A percentile compares a stretch with the other conserved stretches of the same genome.
Evolutionary conservation across 768 basidiomycete species (phyloP).

Genomic region (Pleurotus eryngii): DNA sequence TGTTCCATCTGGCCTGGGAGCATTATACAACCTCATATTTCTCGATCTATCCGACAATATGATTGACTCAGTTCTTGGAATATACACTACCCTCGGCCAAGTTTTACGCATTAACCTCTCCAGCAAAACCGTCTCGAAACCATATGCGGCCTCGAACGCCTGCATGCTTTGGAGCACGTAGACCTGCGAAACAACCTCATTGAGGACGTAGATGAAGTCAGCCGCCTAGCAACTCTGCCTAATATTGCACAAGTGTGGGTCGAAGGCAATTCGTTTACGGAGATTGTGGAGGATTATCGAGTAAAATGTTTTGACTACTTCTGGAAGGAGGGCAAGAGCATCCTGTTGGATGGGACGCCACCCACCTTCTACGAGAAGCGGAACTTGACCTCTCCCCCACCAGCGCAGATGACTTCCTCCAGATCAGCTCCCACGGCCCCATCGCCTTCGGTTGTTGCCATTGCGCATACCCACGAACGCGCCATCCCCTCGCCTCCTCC

Average conservation of each 20-base stretch:
- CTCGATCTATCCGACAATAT: constrained; percentile 97
- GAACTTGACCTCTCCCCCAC: constrained; percentile 44
- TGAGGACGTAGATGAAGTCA: constrained; percentile 81
- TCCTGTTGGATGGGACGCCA: constrained; percentile 70
- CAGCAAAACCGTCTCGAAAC: constrained; percentile 92
- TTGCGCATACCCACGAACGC: constrained; percentile 35
- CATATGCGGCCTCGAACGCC: constrained; percentile 92
- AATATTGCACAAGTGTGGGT: constrained; percentile 80
- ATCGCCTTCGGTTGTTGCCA: constrained; percentile 61
- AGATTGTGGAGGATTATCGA: constrained; percentile 72
- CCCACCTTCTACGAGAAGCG: constrained; percentile 74
- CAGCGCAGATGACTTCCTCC: constrained; percentile 50
- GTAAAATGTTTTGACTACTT: constrained; percentile 82
- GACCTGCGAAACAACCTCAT: constrained; percentile 81
- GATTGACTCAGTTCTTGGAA: constrained; percentile 91
- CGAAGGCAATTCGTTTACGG: constrained; percentile 78
- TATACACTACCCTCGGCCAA: constrained; percentile 78
- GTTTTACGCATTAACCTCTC: constrained; percentile 78
- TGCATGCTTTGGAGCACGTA: constrained; percentile 77
- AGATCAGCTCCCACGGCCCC: constrained; percentile 45
- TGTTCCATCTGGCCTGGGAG: constrained; percentile 72
- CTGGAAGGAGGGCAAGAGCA: constrained; percentile 74
- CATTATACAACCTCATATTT: constrained; percentile 77
- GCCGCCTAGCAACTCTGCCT: constrained; percentile 76
- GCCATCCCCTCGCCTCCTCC: constrained; percentile 6